A percentile compares a stretch with the other conserved stretches of the same genome.
Evolutionary conservation across 306 rosid genomes (phyloP).

Genomic region (Cucurbita maxima): DNA sequence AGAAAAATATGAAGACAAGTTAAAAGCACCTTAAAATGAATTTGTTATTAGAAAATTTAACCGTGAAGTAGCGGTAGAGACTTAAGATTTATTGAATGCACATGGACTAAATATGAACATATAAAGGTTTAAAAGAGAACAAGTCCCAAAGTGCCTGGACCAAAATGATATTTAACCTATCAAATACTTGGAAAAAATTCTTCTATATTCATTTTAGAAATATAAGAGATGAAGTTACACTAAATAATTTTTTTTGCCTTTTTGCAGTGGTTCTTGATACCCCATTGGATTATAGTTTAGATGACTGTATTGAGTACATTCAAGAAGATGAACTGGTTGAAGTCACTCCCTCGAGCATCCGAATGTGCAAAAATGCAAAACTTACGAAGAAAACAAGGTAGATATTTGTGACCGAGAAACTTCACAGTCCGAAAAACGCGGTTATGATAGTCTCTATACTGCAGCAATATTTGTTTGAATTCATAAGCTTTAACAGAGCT

Average conservation of each 20-base stretch:
- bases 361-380: slow-evolving; percentile 88
- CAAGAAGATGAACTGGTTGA: slow-evolving; percentile 95
- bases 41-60: neutral
- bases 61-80: neutral
- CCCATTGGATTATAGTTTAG: slow-evolving; percentile 83
- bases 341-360: slow-evolving; percentile 64
- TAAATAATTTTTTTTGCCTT: neutral
- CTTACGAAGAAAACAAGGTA: slow-evolving; percentile 55
- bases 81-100: neutral
- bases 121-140: neutral
- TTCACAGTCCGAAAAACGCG: neutral
- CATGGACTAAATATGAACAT: neutral
- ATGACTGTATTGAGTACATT: slow-evolving; percentile 95
- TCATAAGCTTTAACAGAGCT: neutral
- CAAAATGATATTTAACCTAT: neutral
- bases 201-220: neutral
- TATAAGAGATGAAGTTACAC: neutral
- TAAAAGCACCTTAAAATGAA: neutral
- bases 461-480: neutral
- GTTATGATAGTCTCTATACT: neutral
- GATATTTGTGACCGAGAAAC: neutral
- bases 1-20: neutral
- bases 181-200: neutral
- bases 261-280: slow-evolving; percentile 80
- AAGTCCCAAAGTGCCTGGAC: neutral